Base-by-base conservation (phyloP, 139 green algal genomes). In the Chlorella sp. region DNA sequence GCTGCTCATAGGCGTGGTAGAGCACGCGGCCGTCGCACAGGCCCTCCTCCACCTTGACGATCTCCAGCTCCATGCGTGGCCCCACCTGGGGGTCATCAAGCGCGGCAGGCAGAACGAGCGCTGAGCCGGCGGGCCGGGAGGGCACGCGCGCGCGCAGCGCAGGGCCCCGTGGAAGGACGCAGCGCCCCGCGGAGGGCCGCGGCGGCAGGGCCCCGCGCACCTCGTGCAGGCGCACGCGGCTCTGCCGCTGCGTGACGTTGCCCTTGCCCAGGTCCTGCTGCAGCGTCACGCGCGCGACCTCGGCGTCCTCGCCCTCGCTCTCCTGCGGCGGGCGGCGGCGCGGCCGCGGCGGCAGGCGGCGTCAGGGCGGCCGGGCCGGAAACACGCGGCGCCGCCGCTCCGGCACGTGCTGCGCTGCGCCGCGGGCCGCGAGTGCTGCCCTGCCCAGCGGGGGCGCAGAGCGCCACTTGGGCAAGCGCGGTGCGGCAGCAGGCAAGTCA, bases 41-140 rank as follows among this genome's bases (percentile, higher is more conserved):
- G 3, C 95, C 95, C 87, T 97, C 95, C 83, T 99, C 92, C 46
- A 96, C 87, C 86, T 99, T 99, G 43, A 98, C 73, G 21, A 98
- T 50, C 79, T 97, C 89, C 45, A 98, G 79, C 79, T 97, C 88
- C 77, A 99, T 70, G 17, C 95, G 83, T 8, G 95, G 95, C 23
- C 95, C 95, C 12, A 92, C 78, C 86, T 93, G 77, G 41, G 35
- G 42, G 8, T 23, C 17, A 19, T 4, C 27, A 25, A 12, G 42
- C 23, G 38, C 23, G 40, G 25, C 0, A n/a, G 36, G 36, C 35
- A 63, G 23, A 8, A 33, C 0, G 17, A 38, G 45, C 23, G 45
- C 6, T 15, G 5, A 0, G 29, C 2, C 17, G 29, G n/a, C 7
- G 31, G 64, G 64, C 21, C 8, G n/a, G n/a, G n/a, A n/a, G n/a